Evolutionary conservation across 768 basidiomycete species (phyloP).

Genomic region (Asterophora lycoperdoides): DNA sequence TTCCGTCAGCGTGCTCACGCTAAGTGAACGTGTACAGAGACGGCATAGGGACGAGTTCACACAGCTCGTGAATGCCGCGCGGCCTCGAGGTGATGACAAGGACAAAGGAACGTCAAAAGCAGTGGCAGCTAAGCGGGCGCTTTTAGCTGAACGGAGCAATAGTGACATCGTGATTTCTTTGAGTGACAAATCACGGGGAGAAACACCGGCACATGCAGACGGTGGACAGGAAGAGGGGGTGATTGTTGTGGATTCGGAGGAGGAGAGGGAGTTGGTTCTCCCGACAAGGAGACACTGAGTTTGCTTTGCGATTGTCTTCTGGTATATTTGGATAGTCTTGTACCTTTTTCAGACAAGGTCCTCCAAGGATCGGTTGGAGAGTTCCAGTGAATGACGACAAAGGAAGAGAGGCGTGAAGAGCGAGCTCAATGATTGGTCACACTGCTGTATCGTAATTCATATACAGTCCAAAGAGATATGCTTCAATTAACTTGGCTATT

Average conservation of each 20-base stretch:
- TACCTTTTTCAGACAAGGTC: not conserved
- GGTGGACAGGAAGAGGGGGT: slow-evolving; percentile 15
- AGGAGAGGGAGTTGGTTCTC: slow-evolving; percentile 19
- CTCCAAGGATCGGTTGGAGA: not conserved
- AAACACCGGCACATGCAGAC: not conserved
- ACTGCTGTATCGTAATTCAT: too few species aligned
- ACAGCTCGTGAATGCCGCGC: slow-evolving; percentile 33
- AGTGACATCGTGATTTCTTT: not conserved
- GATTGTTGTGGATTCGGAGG: slow-evolving; percentile 35
- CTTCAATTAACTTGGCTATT: too few species aligned
- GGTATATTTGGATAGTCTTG: not conserved
- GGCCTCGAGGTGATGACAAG: slow-evolving; percentile 23
- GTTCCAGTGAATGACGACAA: not conserved
- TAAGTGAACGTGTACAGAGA: slow-evolving; percentile 24
- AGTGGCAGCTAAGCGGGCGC: not conserved
- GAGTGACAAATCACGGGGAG: not conserved
- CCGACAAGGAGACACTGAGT: not conserved
- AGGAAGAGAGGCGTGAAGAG: not conserved
- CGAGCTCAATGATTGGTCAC: too few species aligned
- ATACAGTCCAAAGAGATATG: too few species aligned
- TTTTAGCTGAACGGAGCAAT: slow-evolving; percentile 17
- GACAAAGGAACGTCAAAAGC: slow-evolving; percentile 6
- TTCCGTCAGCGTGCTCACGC: too few species aligned
- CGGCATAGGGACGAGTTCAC: slow-evolving; percentile 37
- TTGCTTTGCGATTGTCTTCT: not conserved